phyloP scores from a whole-genome alignment of 371 early-diverging fungal species.

The Mucor indicus region DNA sequence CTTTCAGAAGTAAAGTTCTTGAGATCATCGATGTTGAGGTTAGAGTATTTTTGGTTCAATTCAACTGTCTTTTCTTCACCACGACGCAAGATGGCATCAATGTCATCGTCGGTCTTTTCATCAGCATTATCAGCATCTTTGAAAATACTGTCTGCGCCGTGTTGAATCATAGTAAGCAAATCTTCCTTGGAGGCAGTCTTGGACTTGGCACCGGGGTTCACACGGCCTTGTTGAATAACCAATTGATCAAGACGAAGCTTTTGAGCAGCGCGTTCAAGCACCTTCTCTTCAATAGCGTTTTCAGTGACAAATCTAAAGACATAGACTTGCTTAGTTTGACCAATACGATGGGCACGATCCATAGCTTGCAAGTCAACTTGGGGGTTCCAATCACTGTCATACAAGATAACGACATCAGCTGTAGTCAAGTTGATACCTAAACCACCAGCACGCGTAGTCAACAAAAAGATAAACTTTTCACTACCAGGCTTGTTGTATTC shows the following conservation, averaged over 20 bases:
- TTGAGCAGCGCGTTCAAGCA: constrained; percentile 93
- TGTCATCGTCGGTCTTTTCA: constrained; percentile 66
- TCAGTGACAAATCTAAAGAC: constrained; percentile 98
- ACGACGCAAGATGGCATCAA: constrained; percentile 84
- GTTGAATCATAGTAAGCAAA: constrained; percentile 93
- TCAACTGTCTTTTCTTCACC: constrained; percentile 93
- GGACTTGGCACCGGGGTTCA: constrained; percentile 18
- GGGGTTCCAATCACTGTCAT: constrained; percentile 99
- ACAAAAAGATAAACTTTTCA: constrained; percentile 93
- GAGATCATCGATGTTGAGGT: constrained; percentile 87
- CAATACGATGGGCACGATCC: constrained; percentile 94
- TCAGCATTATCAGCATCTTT: constrained; percentile 55
- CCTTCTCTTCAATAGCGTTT: constrained; percentile 97
- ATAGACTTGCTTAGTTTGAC: constrained; percentile 98
- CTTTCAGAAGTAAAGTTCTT: constrained; percentile 78
- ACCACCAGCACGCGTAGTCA: constrained; percentile 98
- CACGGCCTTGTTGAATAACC: constrained; percentile 94
- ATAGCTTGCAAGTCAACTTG: constrained; percentile 97
- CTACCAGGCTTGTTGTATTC: constrained; percentile 92
- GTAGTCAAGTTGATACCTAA: constrained; percentile 98
- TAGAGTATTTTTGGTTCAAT: constrained; percentile 83
- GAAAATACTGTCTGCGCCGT: constrained; percentile 93
- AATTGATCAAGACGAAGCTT: constrained; percentile 98
- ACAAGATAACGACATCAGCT: constrained; percentile 97
- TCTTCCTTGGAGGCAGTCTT: constrained; percentile 73